Evolutionary conservation across 2,329 filamentous ascomycete genomes (phyloP), one percentile per base, ranked within the genome.

Genomic region (Elsinoe arachidis): DNA sequence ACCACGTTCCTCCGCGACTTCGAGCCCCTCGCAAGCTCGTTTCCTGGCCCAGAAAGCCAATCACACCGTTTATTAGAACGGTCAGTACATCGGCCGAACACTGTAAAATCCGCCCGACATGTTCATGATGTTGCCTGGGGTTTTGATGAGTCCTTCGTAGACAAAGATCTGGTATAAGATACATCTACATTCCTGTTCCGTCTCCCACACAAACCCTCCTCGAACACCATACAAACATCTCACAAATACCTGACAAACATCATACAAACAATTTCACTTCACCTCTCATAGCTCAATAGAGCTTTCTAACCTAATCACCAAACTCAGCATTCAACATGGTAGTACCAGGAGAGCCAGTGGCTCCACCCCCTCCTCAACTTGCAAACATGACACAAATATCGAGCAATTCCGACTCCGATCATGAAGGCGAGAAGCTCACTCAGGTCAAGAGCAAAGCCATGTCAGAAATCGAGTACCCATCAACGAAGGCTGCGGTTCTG

Each of bases 391-490:
- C 34, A 62, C 53, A 52, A 21, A 38, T 23, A 52, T 56, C 53
- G 56, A 60, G 44, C 57, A 9, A 58, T 43, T 57, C 51, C 37
- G 58, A 49, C 23, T 62, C 62, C 3, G 57, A 62, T 7, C 55
- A 61, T 14, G 56, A 57, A 33, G 46, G 56, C 19, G 56, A 63
- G 17, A 61, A 65, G 34, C 56, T 41, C 37, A 47, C 49, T n/a
- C 38, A 2, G 43, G 37, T 33, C 58, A 58, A 35, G 52, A 57
- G n/a, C 67, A 70, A n/a, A 65, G 68, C 38, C 30, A 43, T 46
- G 33, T 56, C 54, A 19, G 64, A 66, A 6, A 60, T 58, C 15
- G 66, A 69, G 11, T 73, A 72, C 46, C 70, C 70, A 1, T 67
- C 65, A 19, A 55, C 59, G 1, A 64, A 62, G 57, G 65, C 69